Base-by-base conservation (phyloP, 108 stramenopile species). In the Pseudonitzschia multiseries region DNA sequence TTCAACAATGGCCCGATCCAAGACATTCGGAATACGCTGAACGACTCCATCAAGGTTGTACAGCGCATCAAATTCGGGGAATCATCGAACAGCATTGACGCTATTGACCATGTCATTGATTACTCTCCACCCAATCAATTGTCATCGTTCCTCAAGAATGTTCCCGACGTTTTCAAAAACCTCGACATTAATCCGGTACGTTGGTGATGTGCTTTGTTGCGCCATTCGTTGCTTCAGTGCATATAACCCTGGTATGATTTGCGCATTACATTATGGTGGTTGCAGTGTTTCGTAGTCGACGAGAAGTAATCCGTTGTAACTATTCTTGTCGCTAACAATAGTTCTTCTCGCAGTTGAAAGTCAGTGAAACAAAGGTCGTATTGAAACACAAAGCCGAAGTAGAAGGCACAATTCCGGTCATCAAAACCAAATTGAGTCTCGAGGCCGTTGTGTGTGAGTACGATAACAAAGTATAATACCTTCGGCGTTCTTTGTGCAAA, bases 361-460 rank as follows among this genome's bases (percentile, higher is more conserved):
- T 93, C 9, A 83, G 64, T 29, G 77, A 87, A 10, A 40, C 70
- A 22, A 90, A 90, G 79, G 75, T 87, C 2, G 80, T 87, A 5
- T 72, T 93, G 48, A 66, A 87, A 20, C 92, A 93, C 80, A 89
- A 88, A 75, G 92, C 92, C 6, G 77, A 86, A 68, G 81, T 89
- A 22, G 79, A 86, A 62, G 77, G 73, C 63, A 61, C 72, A 12
- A 48, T 36, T 1, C 87, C 89, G 2, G 70, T 84, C 9, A 62
- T 88, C 56, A 80, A 82, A 28, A 87, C 79, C 0, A 86, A 85
- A 65, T 75, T 93, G 54, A 72, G 46, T 22, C 79, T 81, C 57
- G 53, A 81, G 69, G 69, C 59, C 74, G 73, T 81, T 71, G 87
- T 79, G 24, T 22, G 82, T 83, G 74, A 71, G 82, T 83, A 21